Percentiles rank a stretch among this genome's conserved stretches.
phyloP scores from a whole-genome alignment of 306 rosid genomes.

The Cucurbita pepo region DNA sequence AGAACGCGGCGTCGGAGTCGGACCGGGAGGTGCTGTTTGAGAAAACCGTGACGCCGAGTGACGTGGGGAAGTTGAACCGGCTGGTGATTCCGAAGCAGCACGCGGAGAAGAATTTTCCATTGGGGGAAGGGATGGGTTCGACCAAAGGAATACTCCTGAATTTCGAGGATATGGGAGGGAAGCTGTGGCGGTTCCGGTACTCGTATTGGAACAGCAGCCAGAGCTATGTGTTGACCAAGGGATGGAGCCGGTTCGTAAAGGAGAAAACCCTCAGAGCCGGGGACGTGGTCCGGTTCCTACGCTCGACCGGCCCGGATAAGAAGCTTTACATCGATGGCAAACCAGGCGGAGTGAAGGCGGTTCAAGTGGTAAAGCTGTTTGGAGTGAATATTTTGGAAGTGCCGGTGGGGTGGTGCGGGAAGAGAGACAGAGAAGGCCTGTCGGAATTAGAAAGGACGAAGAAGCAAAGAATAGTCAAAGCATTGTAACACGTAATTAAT shows the following conservation, averaged over 20 bases:
- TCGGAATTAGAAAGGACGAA: not conserved
- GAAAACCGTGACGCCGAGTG: constrained; percentile 31
- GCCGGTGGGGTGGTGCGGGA: not conserved
- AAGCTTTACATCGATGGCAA: constrained; percentile 12
- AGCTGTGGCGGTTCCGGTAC: constrained; percentile 28
- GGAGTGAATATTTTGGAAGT: constrained; percentile 19
- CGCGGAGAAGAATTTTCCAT: constrained; percentile 28
- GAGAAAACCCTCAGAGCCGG: constrained; percentile 28
- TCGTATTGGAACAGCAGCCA: constrained; percentile 36
- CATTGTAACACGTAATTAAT: not conserved
- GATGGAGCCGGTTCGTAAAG: constrained; percentile 33
- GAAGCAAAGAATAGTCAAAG: constrained; percentile 8
- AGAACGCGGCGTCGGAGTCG: not conserved
- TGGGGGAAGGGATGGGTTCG: not conserved
- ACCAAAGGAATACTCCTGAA: constrained; percentile 14
- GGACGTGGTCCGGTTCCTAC: constrained; percentile 17
- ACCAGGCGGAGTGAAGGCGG: not conserved
- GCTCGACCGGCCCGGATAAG: constrained; percentile 14
- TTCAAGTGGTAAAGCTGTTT: constrained; percentile 18
- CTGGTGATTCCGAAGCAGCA: constrained; percentile 29
- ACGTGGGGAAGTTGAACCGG: constrained; percentile 29
- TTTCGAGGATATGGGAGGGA: constrained; percentile 18
- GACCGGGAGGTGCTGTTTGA: constrained; percentile 18
- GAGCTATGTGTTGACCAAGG: constrained; percentile 29
- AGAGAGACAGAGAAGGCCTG: not conserved